Evolutionary conservation across 768 basidiomycete species (phyloP).

Genomic region (Mycena rosella): DNA sequence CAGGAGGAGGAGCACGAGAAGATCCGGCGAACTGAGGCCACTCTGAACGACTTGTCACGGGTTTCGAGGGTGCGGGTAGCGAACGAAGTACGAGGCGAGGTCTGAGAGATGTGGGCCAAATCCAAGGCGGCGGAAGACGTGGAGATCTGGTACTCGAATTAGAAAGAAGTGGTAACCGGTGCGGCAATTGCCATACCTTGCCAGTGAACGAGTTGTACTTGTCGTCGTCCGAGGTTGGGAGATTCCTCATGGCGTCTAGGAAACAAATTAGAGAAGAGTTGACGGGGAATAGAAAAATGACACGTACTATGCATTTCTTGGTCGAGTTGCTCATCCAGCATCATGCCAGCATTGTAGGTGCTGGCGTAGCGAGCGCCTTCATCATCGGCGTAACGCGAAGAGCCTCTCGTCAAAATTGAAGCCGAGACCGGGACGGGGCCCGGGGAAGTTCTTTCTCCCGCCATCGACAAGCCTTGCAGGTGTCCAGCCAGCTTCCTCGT

Average conservation of each 20-base stretch:
- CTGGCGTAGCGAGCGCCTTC: constrained; percentile 72
- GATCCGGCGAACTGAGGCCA: constrained; percentile 91
- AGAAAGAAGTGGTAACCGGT: constrained; percentile 8
- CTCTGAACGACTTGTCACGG: constrained; percentile 84
- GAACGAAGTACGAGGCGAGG: constrained; percentile 75
- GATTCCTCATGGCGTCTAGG: constrained; percentile 88
- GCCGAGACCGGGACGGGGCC: constrained; percentile 64
- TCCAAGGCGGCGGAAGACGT: constrained; percentile 94
- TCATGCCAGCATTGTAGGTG: constrained; percentile 86
- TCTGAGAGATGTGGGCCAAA: constrained; percentile 89
- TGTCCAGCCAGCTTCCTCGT: constrained; percentile 85
- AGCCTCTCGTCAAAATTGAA: constrained; percentile 65
- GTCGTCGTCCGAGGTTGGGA: constrained; percentile 91
- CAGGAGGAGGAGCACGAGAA: constrained; percentile 64
- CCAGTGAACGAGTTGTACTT: constrained; percentile 76
- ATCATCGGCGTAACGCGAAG: constrained; percentile 67
- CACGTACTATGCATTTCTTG: constrained; percentile 93
- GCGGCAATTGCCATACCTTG: constrained; percentile 63
- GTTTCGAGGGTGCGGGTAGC: constrained; percentile 65
- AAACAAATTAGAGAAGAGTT: constrained; percentile 31
- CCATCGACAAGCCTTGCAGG: constrained; percentile 77
- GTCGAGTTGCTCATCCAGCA: constrained; percentile 94
- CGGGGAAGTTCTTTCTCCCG: constrained; percentile 75
- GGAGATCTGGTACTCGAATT: constrained; percentile 65
- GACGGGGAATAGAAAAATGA: constrained; percentile 14